Conservation (phyloP, 805 yeast genomes). For the Ogataea degrootiae region DNA sequence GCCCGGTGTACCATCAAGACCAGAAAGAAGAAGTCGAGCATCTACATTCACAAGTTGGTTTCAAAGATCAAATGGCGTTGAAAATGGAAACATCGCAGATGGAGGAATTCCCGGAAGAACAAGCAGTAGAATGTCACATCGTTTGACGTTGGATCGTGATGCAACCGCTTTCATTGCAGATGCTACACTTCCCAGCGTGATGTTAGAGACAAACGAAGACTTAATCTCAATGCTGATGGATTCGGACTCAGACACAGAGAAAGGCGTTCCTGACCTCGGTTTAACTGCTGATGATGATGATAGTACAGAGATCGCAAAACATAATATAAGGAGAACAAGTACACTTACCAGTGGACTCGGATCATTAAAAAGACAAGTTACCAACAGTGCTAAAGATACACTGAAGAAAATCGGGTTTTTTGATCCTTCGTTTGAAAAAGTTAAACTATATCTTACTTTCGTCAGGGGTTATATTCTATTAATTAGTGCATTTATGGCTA, state of each 20-base stretch:
- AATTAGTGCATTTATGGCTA: constrained; percentile 31
- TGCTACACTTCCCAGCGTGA: constrained; percentile 10
- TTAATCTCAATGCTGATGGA: constrained; percentile 12
- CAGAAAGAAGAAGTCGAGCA: background rate
- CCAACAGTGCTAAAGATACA: constrained; percentile 14
- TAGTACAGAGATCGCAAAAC: background rate
- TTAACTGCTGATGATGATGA: background rate
- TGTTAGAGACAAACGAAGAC: constrained; percentile 11
- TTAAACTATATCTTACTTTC: constrained; percentile 11
- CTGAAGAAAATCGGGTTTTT: constrained; percentile 23
- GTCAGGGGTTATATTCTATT: constrained; percentile 27
- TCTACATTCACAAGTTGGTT: constrained; percentile 11
- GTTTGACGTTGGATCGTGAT: background rate
- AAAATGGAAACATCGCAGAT: background rate
- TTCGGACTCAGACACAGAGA: constrained; percentile 9
- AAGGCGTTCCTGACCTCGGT: background rate
- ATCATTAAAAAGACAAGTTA: constrained; percentile 13
- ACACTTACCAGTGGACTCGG: constrained; percentile 7
- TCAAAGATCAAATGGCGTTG: constrained; percentile 7
- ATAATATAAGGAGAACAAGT: background rate
- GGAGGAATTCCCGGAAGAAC: background rate
- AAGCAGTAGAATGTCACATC: constrained; percentile 7
- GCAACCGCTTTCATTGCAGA: constrained; percentile 8
- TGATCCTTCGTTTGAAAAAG: constrained; percentile 20
- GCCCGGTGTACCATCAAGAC: background rate